phyloP scores from a whole-genome alignment of 2,329 filamentous ascomycete species.

The Camillea tinctor region DNA sequence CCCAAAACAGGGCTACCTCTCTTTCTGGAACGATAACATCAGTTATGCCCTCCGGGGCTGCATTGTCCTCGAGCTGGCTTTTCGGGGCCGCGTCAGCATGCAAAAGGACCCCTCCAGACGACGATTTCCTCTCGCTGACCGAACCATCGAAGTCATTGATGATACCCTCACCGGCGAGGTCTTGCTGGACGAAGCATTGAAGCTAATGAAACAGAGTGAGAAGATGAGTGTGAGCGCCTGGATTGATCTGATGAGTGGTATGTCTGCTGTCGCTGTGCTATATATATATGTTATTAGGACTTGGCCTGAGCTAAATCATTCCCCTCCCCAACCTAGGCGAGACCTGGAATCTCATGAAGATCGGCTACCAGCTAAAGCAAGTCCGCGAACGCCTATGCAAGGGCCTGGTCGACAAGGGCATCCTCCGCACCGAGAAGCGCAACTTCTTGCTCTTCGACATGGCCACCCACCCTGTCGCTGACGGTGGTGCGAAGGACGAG shows the following conservation, averaged over 20 bases:
- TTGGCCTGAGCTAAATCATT: conserved; percentile 7
- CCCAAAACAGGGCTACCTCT: conserved; percentile 78
- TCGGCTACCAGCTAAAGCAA: conserved; percentile 98
- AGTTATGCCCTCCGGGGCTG: conserved; percentile 96
- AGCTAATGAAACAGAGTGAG: conserved; percentile 99
- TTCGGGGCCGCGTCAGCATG: conserved; percentile 96
- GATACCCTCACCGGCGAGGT: conserved; percentile 96
- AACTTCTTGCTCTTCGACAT: conserved; percentile 99
- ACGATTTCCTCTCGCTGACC: conserved; percentile 88
- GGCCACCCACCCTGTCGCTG: conserved; percentile 96
- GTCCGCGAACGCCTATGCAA: conserved; percentile 96
- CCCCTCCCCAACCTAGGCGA: conserved; percentile 62
- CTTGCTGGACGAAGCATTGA: conserved; percentile 92
- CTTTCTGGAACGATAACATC: conserved; percentile 99
- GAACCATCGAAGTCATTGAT: conserved; percentile 95
- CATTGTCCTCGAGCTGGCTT: conserved; percentile 96
- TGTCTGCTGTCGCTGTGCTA: conserved; percentile 23
- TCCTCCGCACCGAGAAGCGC: conserved; percentile 96
- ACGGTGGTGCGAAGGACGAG: conserved; percentile 96
- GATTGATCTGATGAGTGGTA: conserved; percentile 99
- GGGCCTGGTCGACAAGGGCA: conserved; percentile 96
- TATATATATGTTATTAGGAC: conserved; percentile 3
- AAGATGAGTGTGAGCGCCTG: conserved; percentile 99
- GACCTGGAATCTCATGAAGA: conserved; percentile 99
- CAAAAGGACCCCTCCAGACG: conserved; percentile 91